Base-by-base conservation (phyloP, 176 grass and related monocot genomes). In the Bolboschoenus planiculmis region DNA sequence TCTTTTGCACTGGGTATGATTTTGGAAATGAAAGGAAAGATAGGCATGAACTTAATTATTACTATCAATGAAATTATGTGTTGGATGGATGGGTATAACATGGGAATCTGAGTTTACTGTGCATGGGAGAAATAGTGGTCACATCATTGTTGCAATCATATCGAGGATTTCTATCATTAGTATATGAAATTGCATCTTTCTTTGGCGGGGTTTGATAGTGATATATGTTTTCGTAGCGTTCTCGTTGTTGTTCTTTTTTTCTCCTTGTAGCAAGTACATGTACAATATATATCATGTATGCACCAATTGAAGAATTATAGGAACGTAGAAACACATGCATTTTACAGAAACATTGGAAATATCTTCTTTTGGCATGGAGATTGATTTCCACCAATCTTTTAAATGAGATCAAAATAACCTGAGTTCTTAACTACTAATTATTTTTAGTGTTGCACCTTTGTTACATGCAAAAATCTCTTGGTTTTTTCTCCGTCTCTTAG, bases 121-220 rank as follows among this genome's bases (percentile, higher is more conserved):
- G 78, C 78, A 81, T 81, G 78, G 33, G 53, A n/a, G 34, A 44
- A 81, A 81, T 61, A 61, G 37, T 66, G 51, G 80, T 82, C 80
- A 82, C 80, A 82, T 82, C 80, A 66, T 82, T 65, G 80, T 48
- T 82, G 24, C 56, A 47, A 82, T 65, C 80, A 65, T n/a, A n/a
- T 65, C 57, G 80, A 62, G 80, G 36, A 21, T 82, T 82, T 60
- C 58, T 82, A 63, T 82, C 24, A 63, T 82, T 66, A 82, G 79
- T 64, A 33, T 81, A 30, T 63, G 5, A 66, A 39, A 33, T 80
- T 80, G 29, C 24, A 9, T 46, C 40, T 82, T 61, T 62, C 56
- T 48, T 35, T 47, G 11, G 18, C n/a, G 7, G 35, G 78, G 7
- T 4, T 82, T 82, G 50, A 33, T 30, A 20, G 42, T 65, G 23